Evolutionary conservation across 1,284 basidiomycete species (phyloP).

Genomic region (Ganoderma lucidum): DNA sequence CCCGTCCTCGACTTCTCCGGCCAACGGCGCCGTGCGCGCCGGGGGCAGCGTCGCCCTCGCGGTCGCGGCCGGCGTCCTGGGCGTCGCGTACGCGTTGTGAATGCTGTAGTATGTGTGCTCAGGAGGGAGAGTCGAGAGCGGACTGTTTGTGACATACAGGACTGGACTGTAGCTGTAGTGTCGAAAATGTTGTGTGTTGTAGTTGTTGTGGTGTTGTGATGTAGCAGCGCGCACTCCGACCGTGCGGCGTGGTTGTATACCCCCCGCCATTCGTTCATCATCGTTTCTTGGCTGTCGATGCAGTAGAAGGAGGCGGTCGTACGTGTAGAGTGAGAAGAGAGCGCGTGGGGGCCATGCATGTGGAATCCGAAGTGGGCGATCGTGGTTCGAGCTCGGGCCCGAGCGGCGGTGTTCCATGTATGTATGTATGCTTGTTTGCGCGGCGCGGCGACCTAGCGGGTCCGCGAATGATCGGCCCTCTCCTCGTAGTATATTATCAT

Average conservation of each 20-base stretch:
- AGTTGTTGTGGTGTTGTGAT: not conserved
- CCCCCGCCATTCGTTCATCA: not conserved
- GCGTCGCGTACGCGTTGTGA: not conserved
- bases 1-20: not conserved
- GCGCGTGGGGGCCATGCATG: too few species aligned
- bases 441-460: not conserved
- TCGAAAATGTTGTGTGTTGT: slow-evolving; percentile 1
- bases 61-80: not conserved
- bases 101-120: not conserved
- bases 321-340: too few species aligned
- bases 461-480: not conserved
- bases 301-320: too few species aligned
- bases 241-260: not conserved
- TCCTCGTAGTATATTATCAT: not conserved
- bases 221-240: not conserved
- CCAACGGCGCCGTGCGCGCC: not conserved
- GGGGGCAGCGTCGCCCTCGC: not conserved
- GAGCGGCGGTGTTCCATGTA: not conserved
- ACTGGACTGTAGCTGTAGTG: not conserved
- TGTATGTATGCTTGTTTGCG: not conserved
- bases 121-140: not conserved
- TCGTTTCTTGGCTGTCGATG: not conserved
- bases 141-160: not conserved
- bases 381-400: not conserved
- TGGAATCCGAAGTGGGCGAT: not conserved